Evolutionary conservation across 2,329 filamentous ascomycete genomes (phyloP).

Genomic region (Cladosporium colombiae): DNA sequence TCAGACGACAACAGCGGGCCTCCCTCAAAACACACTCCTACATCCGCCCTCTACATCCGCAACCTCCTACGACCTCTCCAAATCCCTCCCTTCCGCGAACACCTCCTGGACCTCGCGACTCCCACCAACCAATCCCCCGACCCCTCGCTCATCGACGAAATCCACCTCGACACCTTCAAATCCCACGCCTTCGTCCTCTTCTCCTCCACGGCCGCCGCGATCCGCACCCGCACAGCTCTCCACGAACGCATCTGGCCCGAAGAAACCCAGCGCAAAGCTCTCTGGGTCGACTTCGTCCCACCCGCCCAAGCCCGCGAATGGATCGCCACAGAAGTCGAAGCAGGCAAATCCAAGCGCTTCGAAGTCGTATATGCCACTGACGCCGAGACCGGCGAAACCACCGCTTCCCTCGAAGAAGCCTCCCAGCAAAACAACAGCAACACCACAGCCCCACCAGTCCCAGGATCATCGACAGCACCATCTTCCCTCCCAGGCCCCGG

Average conservation of each 20-base stretch:
- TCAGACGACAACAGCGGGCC: conserved; percentile 18
- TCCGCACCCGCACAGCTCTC: conserved; percentile 71
- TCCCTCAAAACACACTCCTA: conserved; percentile 46
- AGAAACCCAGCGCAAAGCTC: conserved; percentile 76
- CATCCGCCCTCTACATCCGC: conserved; percentile 80
- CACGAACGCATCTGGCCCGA: conserved; percentile 84
- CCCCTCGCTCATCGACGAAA: conserved; percentile 58
- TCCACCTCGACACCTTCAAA: conserved; percentile 81
- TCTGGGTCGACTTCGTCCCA: conserved; percentile 90
- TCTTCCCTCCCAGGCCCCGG: conserved; percentile 24
- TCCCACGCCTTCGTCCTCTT: conserved; percentile 86
- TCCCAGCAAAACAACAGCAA: conserved; percentile 20
- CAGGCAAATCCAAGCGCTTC: conserved; percentile 57
- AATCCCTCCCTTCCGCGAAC: conserved; percentile 63
- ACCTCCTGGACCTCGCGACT: conserved; percentile 70
- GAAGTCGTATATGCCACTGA: conserved; percentile 65
- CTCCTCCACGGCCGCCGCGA: conserved; percentile 66
- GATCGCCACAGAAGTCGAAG: conserved; percentile 68
- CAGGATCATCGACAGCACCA: neutral
- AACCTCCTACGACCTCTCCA: conserved; percentile 88
- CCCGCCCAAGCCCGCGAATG: conserved; percentile 63
- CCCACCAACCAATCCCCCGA: conserved; percentile 51
- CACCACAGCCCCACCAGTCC: conserved; percentile 11
- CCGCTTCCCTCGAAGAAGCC: conserved; percentile 30
- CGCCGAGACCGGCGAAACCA: conserved; percentile 54